Evolutionary conservation across 2,329 filamentous ascomycete species (phyloP), one percentile per base, ranked within the genome.

Genomic region (Arthroderma sp.): DNA sequence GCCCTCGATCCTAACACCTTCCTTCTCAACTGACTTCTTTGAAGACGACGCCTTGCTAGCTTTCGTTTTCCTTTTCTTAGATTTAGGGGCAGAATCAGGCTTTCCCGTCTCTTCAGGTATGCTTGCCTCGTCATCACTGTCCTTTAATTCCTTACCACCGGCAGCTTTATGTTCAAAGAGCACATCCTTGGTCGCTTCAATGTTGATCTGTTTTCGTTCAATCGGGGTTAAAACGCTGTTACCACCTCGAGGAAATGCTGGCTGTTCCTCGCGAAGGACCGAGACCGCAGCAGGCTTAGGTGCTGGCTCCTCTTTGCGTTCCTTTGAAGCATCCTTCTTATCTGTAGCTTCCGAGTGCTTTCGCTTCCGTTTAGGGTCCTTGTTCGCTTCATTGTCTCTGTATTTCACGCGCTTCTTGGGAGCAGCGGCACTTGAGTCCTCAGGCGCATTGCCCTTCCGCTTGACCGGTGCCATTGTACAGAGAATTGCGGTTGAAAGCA

Each of bases 151-250:
- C 29, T 64, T 59, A 37, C 67, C 65, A 46, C 73, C 71, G 42
- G 69, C 66, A 40, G 76, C 77, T 53, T 81, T 75, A 55, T 93
- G 81, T 64, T 96, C 91, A 60, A 89, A 91, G 34, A 93, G 70
- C 36, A 88, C 91, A 70, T 98, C 91, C 55, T 83, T 81, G 59
- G 84, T 91, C 38, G 91, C 91, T 64, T 96, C 83, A 47, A 93
- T 81, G 57, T 91, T 83, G 50, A 98, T 96, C 65, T 96, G 86
- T 68, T 94, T 95, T 61, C 93, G 84, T 63, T 98, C 91, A 42
- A 98, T 71, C 15, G 91, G 88, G 1, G 91, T 95, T 60, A 98
- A 69, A 43, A 94, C 74, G 59, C 85, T 93, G 43, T 80, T 89
- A 37, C 91, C 93, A 45, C 91, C 91, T 72, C 91, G 79, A 53